phyloP scores from a whole-genome alignment of 2,329 filamentous ascomycete species.

The Albophoma yamanashiensis region DNA sequence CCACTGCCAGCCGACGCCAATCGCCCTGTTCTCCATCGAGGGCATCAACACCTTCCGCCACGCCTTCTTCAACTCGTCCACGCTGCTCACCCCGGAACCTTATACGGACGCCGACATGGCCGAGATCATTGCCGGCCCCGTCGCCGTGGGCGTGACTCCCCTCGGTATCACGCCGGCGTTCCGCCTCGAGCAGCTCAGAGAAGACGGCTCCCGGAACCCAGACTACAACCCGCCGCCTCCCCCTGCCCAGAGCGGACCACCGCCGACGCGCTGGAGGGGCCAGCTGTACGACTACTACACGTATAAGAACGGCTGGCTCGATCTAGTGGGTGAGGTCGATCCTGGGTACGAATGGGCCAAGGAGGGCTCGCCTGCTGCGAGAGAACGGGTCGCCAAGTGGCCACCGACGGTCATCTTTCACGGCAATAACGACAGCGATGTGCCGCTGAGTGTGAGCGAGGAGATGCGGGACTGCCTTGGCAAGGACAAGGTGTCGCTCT shows the following conservation, averaged over 20 bases:
- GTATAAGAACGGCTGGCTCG: constrained; percentile 17
- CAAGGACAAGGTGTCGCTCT: constrained; percentile 12
- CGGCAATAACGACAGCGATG: constrained; percentile 17
- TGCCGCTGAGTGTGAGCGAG: constrained; percentile 16
- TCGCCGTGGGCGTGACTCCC: constrained; percentile 12
- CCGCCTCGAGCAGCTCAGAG: constrained; percentile 13
- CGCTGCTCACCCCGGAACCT: constrained; percentile 14
- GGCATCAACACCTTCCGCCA: constrained; percentile 25
- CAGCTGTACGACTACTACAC: constrained; percentile 23
- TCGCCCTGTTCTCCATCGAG: constrained; percentile 21
- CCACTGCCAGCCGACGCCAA: constrained; percentile 15
- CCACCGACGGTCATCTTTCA: constrained; percentile 23
- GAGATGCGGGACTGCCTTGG: constrained; percentile 16
- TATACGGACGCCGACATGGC: constrained; percentile 14
- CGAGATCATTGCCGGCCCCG: constrained; percentile 10
- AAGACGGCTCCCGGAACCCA: constrained; percentile 15
- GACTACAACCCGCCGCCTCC: constrained; percentile 5
- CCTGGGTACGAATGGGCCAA: constrained; percentile 19
- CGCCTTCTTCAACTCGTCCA: constrained; percentile 23
- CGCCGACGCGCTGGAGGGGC: constrained; percentile 5
- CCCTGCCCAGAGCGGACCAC: background rate
- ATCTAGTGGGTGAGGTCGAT: constrained; percentile 17
- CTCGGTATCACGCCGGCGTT: constrained; percentile 11
- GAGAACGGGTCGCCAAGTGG: constrained; percentile 12
- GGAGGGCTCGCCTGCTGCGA: constrained; percentile 2